Conservation (phyloP, 495 filamentous ascomycete species). For the Cetradonia linearis region DNA sequence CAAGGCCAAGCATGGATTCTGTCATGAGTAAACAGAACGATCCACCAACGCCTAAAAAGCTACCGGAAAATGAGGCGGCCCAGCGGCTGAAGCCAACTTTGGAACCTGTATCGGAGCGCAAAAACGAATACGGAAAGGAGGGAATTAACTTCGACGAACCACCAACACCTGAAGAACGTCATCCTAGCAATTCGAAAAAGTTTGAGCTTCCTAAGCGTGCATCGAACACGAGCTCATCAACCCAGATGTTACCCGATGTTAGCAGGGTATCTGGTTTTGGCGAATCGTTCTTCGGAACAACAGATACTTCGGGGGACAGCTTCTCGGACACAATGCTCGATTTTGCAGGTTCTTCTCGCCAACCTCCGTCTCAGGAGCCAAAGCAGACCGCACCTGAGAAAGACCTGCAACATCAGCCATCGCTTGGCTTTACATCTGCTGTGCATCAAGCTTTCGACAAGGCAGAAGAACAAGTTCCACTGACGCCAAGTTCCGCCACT, state of each 20-base stretch:
- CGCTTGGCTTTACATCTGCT: conserved; percentile 54
- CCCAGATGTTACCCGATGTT: conserved; percentile 54
- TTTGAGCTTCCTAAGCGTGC: conserved; percentile 19
- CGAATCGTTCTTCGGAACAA: conserved; percentile 30
- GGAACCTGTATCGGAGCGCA: conserved; percentile 47
- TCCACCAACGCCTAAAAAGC: conserved; percentile 22
- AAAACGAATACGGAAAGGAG: conserved; percentile 47
- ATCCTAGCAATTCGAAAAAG: conserved; percentile 19
- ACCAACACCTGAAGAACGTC: conserved; percentile 13
- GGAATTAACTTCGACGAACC: conserved; percentile 24
- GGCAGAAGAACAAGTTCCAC: conserved; percentile 38
- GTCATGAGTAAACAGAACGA: conserved; percentile 19
- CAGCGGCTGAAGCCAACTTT: conserved; percentile 33
- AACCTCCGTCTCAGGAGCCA: conserved; percentile 18
- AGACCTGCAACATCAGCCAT: conserved; percentile 43
- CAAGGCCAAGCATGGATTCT: conserved; percentile 37
- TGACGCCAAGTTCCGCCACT: conserved; percentile 45
- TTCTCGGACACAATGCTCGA: conserved; percentile 4
- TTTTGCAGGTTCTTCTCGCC: not conserved
- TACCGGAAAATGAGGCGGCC: conserved; percentile 28
- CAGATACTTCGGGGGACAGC: not conserved
- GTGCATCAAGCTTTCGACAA: conserved; percentile 62
- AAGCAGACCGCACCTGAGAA: conserved; percentile 17
- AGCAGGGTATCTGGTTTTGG: conserved; percentile 58
- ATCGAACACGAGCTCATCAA: conserved; percentile 10